These are phyloP conservation scores for Verticillium tricorpus DNA, from an alignment of 2,329 filamentous ascomycete genomes.

Conservation along the genomic window DNA sequence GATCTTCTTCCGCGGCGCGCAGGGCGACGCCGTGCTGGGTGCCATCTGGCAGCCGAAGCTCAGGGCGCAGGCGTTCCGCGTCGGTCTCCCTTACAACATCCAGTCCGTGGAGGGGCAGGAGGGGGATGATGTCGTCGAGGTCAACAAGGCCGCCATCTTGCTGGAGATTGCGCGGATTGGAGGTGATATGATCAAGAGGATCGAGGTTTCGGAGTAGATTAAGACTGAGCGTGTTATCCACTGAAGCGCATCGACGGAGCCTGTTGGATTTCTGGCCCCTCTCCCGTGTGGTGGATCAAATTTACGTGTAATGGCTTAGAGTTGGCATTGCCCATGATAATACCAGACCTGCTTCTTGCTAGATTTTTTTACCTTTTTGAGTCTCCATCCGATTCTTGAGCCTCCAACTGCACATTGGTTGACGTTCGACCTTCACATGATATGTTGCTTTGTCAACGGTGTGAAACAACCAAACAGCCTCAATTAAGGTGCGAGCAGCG, in stretches of 20 bases:
- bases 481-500: slow-evolving; percentile 7
- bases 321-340: background rate
- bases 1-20: slow-evolving; percentile 72
- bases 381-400: background rate
- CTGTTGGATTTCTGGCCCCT: background rate
- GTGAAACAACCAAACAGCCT: slow-evolving; percentile 2
- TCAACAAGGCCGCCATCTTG: slow-evolving; percentile 65
- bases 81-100: slow-evolving; percentile 64
- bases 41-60: slow-evolving; percentile 56
- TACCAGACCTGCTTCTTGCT: background rate
- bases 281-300: too few relatives aligned
- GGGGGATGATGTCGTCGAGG: slow-evolving; percentile 45
- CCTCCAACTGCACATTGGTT: too few relatives aligned
- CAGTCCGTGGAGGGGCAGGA: slow-evolving; percentile 19
- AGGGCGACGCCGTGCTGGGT: slow-evolving; percentile 49
- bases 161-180: slow-evolving; percentile 68
- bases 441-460: background rate
- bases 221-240: background rate
- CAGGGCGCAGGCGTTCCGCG: slow-evolving; percentile 58
- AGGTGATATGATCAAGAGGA: slow-evolving; percentile 61
- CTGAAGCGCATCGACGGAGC: background rate
- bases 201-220: slow-evolving; percentile 41
- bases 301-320: background rate
- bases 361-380: background rate
- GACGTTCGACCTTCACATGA: too few relatives aligned